Base-by-base conservation (phyloP, 192 early-diverging fungal species). In the Coemansia sp. region DNA sequence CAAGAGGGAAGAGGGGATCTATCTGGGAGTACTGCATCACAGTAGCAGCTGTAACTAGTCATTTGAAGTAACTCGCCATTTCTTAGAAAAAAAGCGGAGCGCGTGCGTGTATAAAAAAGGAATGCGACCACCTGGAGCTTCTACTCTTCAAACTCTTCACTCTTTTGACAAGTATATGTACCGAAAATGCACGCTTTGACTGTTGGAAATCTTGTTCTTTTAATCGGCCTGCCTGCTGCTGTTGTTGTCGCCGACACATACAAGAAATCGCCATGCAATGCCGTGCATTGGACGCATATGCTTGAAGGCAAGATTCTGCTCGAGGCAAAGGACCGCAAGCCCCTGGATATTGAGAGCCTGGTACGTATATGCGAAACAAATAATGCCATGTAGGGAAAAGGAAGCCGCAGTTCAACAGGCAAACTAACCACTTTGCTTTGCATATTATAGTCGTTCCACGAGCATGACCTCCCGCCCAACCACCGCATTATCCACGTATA, bases 401-500 rank as follows among this genome's bases (percentile, higher is more conserved):
- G 25, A n/a, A n/a, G n/a, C n/a, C n/a, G n/a, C n/a, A n/a, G n/a
- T n/a, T n/a, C n/a, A n/a, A n/a, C n/a, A n/a, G n/a, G n/a, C n/a
- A n/a, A n/a, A n/a, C n/a, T n/a, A 17, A 36, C n/a, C 31, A 24
- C 56, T 64, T 64, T 27, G 15, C 61, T 22, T 66, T 15, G n/a
- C n/a, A n/a, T n/a, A n/a, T n/a, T n/a, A n/a, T 54, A 68, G 66
- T 40, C 38, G 11, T 60, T 60, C 36, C 27, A 61, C 39, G 77
- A 71, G 58, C 64, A 71, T 49, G 77, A 80, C 38, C 31, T 80
- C 59, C 77, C 72, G 29, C 56, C 71, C 5, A 62, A 74, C 68
- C 68, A 74, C 67, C 67, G 72, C n/a, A 80, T 80, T 62, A 51
- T 80, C 15, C 77, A 74, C 27, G 51, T 62, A 1, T 80, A 71